These are phyloP conservation scores for Podila verticillata DNA, from an alignment of 192 early-diverging fungal genomes.

Conservation along the genomic window DNA sequence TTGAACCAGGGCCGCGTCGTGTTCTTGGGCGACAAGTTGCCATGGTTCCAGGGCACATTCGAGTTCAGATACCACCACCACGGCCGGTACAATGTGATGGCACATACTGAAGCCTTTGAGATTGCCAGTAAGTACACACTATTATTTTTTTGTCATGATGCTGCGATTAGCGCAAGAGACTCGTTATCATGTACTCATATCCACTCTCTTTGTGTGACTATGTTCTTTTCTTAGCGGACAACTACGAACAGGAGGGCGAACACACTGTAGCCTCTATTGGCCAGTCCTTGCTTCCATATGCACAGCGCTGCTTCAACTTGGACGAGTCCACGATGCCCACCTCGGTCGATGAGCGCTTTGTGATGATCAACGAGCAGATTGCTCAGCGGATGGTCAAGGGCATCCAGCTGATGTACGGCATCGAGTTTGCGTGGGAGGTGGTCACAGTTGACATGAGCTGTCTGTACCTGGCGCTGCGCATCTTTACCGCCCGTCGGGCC, in stretches of 20 bases:
- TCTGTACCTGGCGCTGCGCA: slow-evolving; percentile 58
- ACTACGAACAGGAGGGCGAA: slow-evolving; percentile 14
- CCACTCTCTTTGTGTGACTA: slow-evolving; percentile 1
- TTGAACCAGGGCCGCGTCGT: slow-evolving; percentile 51
- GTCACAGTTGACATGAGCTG: slow-evolving; percentile 63
- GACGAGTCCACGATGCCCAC: slow-evolving; percentile 57
- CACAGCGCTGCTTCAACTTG: slow-evolving; percentile 57
- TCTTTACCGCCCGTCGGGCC: slow-evolving; percentile 64
- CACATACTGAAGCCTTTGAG: slow-evolving; percentile 80
- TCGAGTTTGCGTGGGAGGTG: slow-evolving; percentile 90
- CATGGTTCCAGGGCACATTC: slow-evolving; percentile 89
- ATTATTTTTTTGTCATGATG: neutral
- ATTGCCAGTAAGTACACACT: slow-evolving; percentile 61
- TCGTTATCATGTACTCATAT: neutral
- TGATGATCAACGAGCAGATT: slow-evolving; percentile 66
- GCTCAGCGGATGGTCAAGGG: slow-evolving; percentile 82
- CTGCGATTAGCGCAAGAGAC: neutral
- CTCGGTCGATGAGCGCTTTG: slow-evolving; percentile 59
- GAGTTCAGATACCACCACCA: slow-evolving; percentile 94
- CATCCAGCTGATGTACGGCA: slow-evolving; percentile 82
- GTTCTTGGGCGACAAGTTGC: slow-evolving; percentile 75
- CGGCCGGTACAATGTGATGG: slow-evolving; percentile 85
- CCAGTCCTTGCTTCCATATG: slow-evolving; percentile 49
- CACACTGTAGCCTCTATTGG: slow-evolving; percentile 45
- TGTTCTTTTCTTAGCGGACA: slow-evolving; percentile 18